phyloP scores from a whole-genome alignment of 495 filamentous ascomycete species.

The Neurospora pannonica region DNA sequence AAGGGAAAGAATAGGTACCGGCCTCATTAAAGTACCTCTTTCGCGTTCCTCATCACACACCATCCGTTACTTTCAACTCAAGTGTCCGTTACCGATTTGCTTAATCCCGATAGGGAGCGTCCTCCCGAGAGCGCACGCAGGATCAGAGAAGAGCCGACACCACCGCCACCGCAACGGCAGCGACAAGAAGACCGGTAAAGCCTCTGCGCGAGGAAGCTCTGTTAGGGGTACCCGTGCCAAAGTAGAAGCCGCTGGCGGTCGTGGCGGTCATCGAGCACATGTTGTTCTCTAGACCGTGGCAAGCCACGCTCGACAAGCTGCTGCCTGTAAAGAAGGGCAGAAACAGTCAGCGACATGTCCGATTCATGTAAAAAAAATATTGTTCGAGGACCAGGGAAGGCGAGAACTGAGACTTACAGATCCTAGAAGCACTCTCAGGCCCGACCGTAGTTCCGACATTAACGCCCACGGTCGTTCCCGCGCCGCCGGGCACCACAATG shows the following conservation, averaged over 20 bases:
- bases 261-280: conserved; percentile 23
- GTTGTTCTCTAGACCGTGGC: conserved; percentile 12
- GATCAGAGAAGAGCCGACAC: neutral
- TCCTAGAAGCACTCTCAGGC: conserved; percentile 44
- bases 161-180: conserved; percentile 7
- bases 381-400: neutral
- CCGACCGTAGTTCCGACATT: conserved; percentile 22
- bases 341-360: neutral
- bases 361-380: neutral
- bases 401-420: conserved; percentile 36
- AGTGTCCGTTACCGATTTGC: neutral
- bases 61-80: neutral
- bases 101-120: neutral
- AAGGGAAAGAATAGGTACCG: neutral
- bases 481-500: conserved; percentile 47
- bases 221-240: conserved; percentile 16
- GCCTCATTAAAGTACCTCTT: neutral
- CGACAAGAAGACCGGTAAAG: conserved; percentile 10
- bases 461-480: conserved; percentile 41
- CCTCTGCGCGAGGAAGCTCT: conserved; percentile 16
- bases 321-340: conserved; percentile 10
- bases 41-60: neutral
- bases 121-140: neutral
- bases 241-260: conserved; percentile 14
- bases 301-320: conserved; percentile 21